A percentile compares a stretch with the other conserved stretches of the same genome.
Conservation (phyloP, 257 asterid species). For the Scutellaria baicalensis region DNA sequence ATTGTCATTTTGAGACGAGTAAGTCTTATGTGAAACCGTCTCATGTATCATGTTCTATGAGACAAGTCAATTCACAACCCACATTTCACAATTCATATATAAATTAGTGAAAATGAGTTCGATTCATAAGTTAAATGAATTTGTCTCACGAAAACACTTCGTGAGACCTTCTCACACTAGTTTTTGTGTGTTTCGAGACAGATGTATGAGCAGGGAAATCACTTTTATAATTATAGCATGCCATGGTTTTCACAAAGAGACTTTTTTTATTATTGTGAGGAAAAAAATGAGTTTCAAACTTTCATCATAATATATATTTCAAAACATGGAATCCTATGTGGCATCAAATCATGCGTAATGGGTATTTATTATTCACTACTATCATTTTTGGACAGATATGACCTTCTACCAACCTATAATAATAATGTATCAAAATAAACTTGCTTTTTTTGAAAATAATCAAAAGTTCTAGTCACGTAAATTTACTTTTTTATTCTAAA, state of each 20-base stretch:
- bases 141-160: no score
- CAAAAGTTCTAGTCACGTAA: not conserved
- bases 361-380: not conserved
- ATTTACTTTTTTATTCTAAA: no score
- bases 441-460: not conserved
- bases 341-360: constrained; percentile 10
- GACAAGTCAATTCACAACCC: no score
- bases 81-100: no score
- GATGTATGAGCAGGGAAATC: not conserved
- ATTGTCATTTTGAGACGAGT: no score
- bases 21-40: no score
- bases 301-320: not conserved
- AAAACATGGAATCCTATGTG: constrained; percentile 24
- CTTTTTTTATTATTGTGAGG: not conserved
- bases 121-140: no score
- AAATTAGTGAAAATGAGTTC: no score
- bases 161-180: no score
- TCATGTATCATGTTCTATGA: no score
- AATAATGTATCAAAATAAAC: not conserved
- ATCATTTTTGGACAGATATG: not conserved
- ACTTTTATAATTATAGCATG: constrained; percentile 18
- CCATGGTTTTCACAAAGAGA: constrained; percentile 15
- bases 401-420: constrained; percentile 19
- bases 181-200: no score
- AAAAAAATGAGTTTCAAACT: constrained; percentile 3